phyloP scores from a whole-genome alignment of 768 basidiomycete species.

The Boletus barrowsii region DNA sequence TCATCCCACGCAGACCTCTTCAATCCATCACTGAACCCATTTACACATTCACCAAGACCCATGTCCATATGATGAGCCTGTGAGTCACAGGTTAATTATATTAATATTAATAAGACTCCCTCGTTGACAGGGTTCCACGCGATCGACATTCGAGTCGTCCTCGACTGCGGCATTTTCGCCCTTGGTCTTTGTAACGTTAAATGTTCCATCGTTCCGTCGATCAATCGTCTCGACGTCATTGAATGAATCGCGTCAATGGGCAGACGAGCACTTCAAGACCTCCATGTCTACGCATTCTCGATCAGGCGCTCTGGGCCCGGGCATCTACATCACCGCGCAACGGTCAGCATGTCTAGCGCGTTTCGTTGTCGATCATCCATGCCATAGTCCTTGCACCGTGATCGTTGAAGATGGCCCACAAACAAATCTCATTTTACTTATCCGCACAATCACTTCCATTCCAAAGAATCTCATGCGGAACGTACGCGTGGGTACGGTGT shows the following conservation, averaged over 20 bases:
- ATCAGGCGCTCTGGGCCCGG: background rate
- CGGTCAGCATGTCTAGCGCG: background rate
- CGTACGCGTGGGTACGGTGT: too few species aligned
- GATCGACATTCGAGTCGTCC: too few species aligned
- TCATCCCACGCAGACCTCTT: too few species aligned
- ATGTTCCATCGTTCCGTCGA: background rate
- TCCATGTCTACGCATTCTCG: conserved; percentile 8
- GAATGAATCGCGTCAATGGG: background rate
- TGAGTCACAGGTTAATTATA: too few species aligned
- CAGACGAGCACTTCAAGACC: background rate
- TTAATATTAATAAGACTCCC: too few species aligned
- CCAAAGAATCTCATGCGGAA: background rate
- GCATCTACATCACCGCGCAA: background rate
- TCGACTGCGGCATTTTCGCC: too few species aligned
- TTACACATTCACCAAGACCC: too few species aligned
- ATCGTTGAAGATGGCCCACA: background rate
- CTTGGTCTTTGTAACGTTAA: background rate
- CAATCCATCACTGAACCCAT: too few species aligned
- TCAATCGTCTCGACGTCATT: too few species aligned
- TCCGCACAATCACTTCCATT: background rate
- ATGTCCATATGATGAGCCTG: too few species aligned
- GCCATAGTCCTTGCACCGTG: background rate
- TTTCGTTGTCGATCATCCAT: background rate
- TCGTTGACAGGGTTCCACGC: too few species aligned
- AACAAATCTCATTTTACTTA: background rate